Evolutionary conservation across 129 eudicot genomes (phyloP), one percentile per base, ranked within the genome.

Genomic region (Deinandra increscens): DNA sequence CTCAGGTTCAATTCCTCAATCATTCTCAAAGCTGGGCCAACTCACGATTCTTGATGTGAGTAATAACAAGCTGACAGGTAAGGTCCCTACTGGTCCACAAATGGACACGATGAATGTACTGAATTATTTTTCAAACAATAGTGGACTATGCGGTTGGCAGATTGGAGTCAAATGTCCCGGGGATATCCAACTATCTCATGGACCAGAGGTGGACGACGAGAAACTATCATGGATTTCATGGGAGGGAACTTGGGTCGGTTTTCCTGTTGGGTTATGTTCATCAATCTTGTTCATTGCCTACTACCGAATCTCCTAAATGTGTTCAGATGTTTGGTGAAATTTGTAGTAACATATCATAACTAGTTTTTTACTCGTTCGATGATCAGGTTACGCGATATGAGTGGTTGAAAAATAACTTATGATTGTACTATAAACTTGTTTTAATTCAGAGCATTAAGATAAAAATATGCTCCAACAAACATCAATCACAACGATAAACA

Each of bases 61-160:
- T 73, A 73, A 82, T 78, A 82, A 85, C 74, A 80, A 51, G 71
- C 69, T 79, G 17, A 49, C 60, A 14, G 87, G 87, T 58, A 75
- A 37, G 74, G 82, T 82, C 34, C 87, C 83, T 1, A 41, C 22
- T 1, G 84, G 90, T 76, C 68, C 74, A 33, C 90, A 85, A 43
- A 85, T 85, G 90, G 51, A 63, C 66, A 82, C 80, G 23, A 79
- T 85, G 81, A 66, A 77, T 14, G 82, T 68, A 5, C 74, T 77
- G 58, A 76, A 9, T 6, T 76, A 29, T 49, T 85, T 31, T 69
- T 82, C 78, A 12, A 85, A 81, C 76, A 85, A 85, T 59, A 85
- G 82, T 6, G 82, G 89, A 11, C 71, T 84, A 36, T 85, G 90
- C 20, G 90, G 90, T 31, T 51, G 79, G 76, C 90, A 82, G 79